Evolutionary conservation across 441 rosid species (phyloP).

Genomic region (Pelargonium australe): DNA sequence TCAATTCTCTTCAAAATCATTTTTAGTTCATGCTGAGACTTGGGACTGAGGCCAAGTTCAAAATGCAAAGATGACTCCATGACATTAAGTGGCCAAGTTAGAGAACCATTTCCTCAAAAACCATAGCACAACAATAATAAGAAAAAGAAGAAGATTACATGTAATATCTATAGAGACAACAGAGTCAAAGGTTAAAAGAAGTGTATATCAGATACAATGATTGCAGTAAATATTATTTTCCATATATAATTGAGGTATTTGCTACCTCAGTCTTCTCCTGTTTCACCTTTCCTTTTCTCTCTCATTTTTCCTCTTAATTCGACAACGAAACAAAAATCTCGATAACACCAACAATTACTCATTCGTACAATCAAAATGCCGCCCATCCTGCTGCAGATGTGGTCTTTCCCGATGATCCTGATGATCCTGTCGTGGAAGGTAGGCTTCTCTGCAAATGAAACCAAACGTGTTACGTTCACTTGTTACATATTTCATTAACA

Average conservation of each 20-base stretch:
- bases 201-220: conserved; percentile 13
- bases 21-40: too few species aligned
- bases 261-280: conserved; percentile 20
- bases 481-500: background rate
- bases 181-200: conserved; percentile 15
- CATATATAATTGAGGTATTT: conserved; percentile 21
- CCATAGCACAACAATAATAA: too few species aligned
- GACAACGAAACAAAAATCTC: conserved; percentile 24
- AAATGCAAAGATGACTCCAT: too few species aligned
- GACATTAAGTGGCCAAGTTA: too few species aligned
- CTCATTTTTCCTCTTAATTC: conserved; percentile 8
- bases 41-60: too few species aligned
- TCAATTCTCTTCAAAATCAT: too few species aligned
- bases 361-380: conserved; percentile 49
- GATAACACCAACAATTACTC: conserved; percentile 17
- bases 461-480: background rate
- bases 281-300: conserved; percentile 3
- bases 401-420: conserved; percentile 43
- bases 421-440: conserved; percentile 50
- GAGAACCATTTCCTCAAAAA: too few species aligned
- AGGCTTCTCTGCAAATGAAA: conserved; percentile 63
- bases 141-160: too few species aligned
- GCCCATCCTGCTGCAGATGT: conserved; percentile 88
- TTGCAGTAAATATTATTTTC: conserved; percentile 25
- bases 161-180: conserved; percentile 6